Base-by-base conservation (phyloP, 176 grass and related monocot species). In the Bromus sterilis region DNA sequence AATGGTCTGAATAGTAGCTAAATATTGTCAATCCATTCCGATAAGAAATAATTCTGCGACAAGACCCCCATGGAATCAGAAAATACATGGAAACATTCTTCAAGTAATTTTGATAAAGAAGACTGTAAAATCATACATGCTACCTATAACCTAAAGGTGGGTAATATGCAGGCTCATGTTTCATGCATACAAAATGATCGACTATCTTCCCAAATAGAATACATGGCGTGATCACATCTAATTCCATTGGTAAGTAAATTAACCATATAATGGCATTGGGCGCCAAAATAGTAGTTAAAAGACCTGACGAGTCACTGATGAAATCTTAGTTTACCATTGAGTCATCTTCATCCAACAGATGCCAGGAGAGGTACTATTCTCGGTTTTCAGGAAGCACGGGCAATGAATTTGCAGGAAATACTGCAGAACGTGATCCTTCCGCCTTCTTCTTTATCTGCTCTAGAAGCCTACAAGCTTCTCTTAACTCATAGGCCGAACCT, bases 381-480 rank as follows among this genome's bases (percentile, higher is more conserved):
- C 26, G 39, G 29, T 30, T 20, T 53, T 83, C 25, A 1, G 71
- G 80, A 33, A 83, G 76, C 36, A 78, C 5, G 0, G 93, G 93
- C 55, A 94, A 23, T 24, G 87, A 5, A 58, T 94, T 68, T 78
- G 89, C 93, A 66, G 93, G 89, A 80, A 91, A 91, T 67, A 85
- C 87, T 61, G 87, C 89, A 85, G 70, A 15, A 73, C 21, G 61
- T 55, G 24, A 71, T n/a, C 89, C 92, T 82, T 76, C 63, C 0
- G 81, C 78, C 82, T 91, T 91, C 76, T 62, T 85, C 87, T 31
- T 91, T 33, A 89, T 25, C 84, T 94, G 89, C 75, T 80, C 37
- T 29, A 60, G 55, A 78, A 90, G 85, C 41, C 91, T 81, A 11
- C 21, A 7, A 71, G 92, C 74, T 76, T 94, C 92, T 82, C 56